Percentiles rank a stretch among this genome's conserved stretches.
Conservation (phyloP, 1,284 basidiomycete species). For the Moniliophthora roreri region DNA sequence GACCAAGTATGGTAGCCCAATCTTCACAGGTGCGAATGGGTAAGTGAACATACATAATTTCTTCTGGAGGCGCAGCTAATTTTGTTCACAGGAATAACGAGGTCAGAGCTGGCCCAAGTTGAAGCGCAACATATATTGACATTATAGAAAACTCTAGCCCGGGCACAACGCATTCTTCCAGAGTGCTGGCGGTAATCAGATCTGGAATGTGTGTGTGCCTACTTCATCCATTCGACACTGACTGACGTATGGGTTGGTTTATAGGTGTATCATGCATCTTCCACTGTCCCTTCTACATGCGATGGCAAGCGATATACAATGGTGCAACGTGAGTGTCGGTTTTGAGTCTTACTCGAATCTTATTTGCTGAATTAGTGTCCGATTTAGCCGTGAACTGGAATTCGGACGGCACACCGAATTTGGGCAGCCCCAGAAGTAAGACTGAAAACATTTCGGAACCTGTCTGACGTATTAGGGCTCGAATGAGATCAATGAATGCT, state of each 20-base stretch:
- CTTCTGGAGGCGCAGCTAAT: background rate
- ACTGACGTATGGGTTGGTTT: background rate
- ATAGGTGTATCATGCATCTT: constrained; percentile 2
- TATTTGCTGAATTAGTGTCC: no score
- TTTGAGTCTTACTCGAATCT: background rate
- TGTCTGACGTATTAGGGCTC: no score
- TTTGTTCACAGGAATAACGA: background rate
- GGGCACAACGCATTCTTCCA: constrained; percentile 35
- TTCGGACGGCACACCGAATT: constrained; percentile 4
- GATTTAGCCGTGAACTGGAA: constrained; percentile 6
- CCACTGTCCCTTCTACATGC: background rate
- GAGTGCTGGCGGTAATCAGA: constrained; percentile 29
- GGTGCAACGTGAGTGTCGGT: background rate
- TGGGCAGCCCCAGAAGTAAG: background rate
- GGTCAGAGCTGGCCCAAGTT: background rate
- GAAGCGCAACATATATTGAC: background rate
- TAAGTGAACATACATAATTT: constrained; percentile 13
- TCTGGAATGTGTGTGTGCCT: constrained; percentile 26
- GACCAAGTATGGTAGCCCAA: constrained; percentile 31
- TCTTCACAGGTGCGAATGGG: constrained; percentile 34
- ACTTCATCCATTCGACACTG: background rate
- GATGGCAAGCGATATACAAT: constrained; percentile 2
- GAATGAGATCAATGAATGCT: no score
- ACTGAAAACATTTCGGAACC: constrained; percentile 1
- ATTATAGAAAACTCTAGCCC: constrained; percentile 21